phyloP scores from a whole-genome alignment of 371 early-diverging fungal genomes.

The Amoeboradix gromovi region DNA sequence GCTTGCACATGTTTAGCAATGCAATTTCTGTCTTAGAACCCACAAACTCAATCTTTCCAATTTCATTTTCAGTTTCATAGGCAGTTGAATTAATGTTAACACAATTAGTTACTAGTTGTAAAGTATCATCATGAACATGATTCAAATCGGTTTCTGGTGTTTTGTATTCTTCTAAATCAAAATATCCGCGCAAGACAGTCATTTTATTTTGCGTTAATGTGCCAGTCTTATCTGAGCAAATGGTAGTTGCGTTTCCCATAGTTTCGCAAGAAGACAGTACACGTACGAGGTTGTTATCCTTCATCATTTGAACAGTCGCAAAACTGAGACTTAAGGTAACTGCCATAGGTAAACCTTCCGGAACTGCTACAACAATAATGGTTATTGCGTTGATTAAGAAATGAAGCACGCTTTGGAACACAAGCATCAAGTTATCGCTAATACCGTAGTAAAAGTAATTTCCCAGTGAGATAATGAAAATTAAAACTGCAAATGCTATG shows the following conservation, averaged over 20 bases:
- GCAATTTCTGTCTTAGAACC: conserved; percentile 77
- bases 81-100: conserved; percentile 49
- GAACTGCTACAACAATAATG: conserved; percentile 50
- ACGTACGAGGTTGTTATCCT: conserved; percentile 5
- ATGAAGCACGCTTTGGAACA: conserved; percentile 5
- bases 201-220: conserved; percentile 4
- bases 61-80: conserved; percentile 25
- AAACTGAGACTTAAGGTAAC: conserved; percentile 78
- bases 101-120: neutral
- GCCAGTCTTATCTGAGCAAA: conserved; percentile 5
- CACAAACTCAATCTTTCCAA: conserved; percentile 23
- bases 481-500: conserved; percentile 26
- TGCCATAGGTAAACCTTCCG: conserved; percentile 93
- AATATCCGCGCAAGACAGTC: conserved; percentile 1
- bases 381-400: conserved; percentile 38
- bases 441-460: conserved; percentile 15
- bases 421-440: neutral
- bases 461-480: conserved; percentile 27
- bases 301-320: conserved; percentile 31
- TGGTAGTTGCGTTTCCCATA: conserved; percentile 4
- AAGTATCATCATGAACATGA: neutral
- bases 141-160: neutral
- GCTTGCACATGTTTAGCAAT: conserved; percentile 26
- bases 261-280: conserved; percentile 4
- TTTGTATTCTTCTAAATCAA: neutral